Evolutionary conservation across 257 asterid genomes (phyloP).

Genomic region (Salvia rosmarinus): DNA sequence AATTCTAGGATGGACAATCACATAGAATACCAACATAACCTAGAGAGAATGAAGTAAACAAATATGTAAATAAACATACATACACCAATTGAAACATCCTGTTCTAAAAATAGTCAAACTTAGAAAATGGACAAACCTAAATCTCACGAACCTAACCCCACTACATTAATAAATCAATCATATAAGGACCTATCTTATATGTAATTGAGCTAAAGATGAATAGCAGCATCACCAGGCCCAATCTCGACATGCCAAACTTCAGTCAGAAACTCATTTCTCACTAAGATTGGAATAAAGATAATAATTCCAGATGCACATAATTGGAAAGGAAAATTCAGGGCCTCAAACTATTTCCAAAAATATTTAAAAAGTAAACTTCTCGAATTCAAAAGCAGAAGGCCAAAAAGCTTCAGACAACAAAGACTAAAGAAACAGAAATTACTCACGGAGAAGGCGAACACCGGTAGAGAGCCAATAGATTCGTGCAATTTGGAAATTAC

Average conservation of each 20-base stretch:
- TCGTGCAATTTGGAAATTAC: conserved; percentile 52
- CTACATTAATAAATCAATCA: background rate
- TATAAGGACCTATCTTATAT: background rate
- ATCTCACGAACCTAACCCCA: no score
- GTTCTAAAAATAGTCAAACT: background rate
- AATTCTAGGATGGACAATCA: background rate
- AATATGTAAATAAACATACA: background rate
- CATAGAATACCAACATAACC: no score
- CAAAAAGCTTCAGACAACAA: background rate
- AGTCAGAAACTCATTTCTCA: background rate
- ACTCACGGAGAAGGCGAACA: conserved; percentile 57
- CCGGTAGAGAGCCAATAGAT: conserved; percentile 58
- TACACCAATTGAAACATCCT: background rate
- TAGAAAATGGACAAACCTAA: no score
- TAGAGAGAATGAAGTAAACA: background rate
- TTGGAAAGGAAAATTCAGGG: background rate
- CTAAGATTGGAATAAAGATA: background rate
- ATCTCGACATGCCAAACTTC: background rate
- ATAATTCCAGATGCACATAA: background rate
- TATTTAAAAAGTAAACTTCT: background rate
- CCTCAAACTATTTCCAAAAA: background rate
- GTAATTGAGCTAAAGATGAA: background rate
- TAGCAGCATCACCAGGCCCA: background rate
- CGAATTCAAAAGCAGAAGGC: conserved; percentile 9
- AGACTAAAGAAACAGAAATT: background rate